These are phyloP conservation scores for Nitzschia palea DNA, from an alignment of 108 stramenopile species.

Conservation along the genomic window DNA sequence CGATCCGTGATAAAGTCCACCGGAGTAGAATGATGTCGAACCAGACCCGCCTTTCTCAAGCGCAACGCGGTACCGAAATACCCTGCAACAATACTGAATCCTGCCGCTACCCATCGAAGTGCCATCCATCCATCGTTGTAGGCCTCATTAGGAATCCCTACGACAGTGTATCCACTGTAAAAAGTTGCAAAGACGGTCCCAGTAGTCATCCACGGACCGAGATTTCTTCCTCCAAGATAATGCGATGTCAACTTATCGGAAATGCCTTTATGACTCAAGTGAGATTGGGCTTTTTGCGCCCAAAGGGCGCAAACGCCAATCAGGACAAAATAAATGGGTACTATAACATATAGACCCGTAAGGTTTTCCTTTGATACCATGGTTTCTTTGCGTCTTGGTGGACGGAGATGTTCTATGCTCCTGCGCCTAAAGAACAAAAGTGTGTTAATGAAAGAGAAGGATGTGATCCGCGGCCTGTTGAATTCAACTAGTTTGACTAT, in stretches of 20 bases:
- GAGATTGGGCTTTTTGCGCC: slow-evolving; percentile 17
- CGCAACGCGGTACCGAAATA: slow-evolving; percentile 34
- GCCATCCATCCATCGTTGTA: slow-evolving; percentile 21
- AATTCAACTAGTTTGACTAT: no score
- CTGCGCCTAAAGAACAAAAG: no score
- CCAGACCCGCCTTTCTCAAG: slow-evolving; percentile 19
- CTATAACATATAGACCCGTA: slow-evolving; percentile 22
- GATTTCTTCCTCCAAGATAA: slow-evolving; percentile 32
- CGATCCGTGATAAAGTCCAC: slow-evolving; percentile 52
- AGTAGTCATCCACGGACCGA: slow-evolving; percentile 36
- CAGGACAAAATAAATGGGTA: slow-evolving; percentile 31
- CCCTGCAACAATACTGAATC: slow-evolving; percentile 14
- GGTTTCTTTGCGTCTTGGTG: no score
- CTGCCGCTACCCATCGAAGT: slow-evolving; percentile 22
- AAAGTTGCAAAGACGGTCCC: slow-evolving; percentile 41
- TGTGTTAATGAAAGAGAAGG: no score
- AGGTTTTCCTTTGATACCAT: no score
- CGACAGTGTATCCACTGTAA: slow-evolving; percentile 40
- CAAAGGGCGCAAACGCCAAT: slow-evolving; percentile 10
- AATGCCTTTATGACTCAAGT: slow-evolving; percentile 6
- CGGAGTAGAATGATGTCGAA: slow-evolving; percentile 37
- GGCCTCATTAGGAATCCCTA: slow-evolving; percentile 41
- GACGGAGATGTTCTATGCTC: no score
- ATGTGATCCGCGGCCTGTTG: no score
- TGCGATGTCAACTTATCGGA: slow-evolving; percentile 29